Base-by-base conservation (phyloP, 2,329 filamentous ascomycete genomes). In the Alternaria arborescens region DNA sequence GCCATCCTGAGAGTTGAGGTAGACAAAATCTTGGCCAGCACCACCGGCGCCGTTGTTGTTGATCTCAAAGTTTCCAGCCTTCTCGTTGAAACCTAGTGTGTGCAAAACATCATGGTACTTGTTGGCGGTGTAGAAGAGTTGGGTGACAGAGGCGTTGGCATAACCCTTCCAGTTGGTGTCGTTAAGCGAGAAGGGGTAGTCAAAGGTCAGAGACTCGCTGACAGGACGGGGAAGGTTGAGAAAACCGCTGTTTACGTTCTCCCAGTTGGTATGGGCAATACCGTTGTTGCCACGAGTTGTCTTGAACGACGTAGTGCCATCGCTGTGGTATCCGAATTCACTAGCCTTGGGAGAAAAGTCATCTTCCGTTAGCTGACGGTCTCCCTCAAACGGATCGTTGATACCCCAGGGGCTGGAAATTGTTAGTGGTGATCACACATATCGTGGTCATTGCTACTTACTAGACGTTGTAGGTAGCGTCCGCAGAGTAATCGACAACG, bases 41-140 rank as follows among this genome's bases (percentile, higher is more conserved):
- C 87, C 87, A 4, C 86, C 86, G 41, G 79, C 72, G 44, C 81
- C 83, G 61, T 84, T 82, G 78, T 88, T 88, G 78, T 86, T 84
- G 53, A 75, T 68, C 75, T 88, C 82, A 73, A 88, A 89, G 76
- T 89, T 89, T 6, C 86, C 86, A 1, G 87, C 86, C 1, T 65
- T 72, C 73, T 88, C 86, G 36, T 78, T 84, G 74, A 88, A 88
- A 5, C 87, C 86, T 0, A 88, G 82, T 6, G 77, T 71, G 66
- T 88, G 84, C 10, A 88, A 80, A 0, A 89, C 71, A 58, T 89
- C 87, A 67, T 88, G 87, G 74, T 85, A 88, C 34, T 78, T 80
- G 78, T 88, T 88, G 34, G 82, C 79, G 0, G 85, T 87, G 78
- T 88, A 89, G 77, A 87, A 89, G 5, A 88, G 81, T 74, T 89